A percentile compares a stretch with the other conserved stretches of the same genome.
Evolutionary conservation across 257 asterid species (phyloP).

Genomic region (Paraleonurus japonicus): DNA sequence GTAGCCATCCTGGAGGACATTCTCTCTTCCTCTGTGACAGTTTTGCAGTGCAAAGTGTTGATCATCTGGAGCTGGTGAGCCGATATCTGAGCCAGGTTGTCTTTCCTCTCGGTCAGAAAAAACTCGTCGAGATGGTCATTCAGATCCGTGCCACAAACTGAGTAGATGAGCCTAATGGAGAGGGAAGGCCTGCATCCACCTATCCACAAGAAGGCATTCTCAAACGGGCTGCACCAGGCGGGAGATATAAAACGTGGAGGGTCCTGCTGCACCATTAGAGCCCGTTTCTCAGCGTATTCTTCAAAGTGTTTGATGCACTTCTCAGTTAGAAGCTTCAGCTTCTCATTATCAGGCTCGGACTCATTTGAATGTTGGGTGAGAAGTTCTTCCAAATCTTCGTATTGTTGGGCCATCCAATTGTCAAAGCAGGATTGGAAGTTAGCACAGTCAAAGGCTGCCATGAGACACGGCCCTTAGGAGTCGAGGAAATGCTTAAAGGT

Average conservation of each 20-base stretch:
- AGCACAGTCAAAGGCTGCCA: neutral
- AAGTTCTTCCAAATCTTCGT: neutral
- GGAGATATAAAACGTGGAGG: conserved; percentile 35
- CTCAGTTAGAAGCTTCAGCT: neutral
- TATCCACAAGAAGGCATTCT: conserved; percentile 17
- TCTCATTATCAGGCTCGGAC: neutral
- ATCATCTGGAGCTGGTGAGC: conserved; percentile 29
- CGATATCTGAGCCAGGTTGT: conserved; percentile 21
- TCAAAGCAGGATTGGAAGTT: conserved; percentile 1
- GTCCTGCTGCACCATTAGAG: conserved; percentile 22
- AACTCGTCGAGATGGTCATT: conserved; percentile 18
- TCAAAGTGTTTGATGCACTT: conserved; percentile 33
- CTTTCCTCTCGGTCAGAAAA: conserved; percentile 10
- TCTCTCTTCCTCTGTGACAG: conserved; percentile 29
- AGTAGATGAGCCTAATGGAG: conserved; percentile 30
- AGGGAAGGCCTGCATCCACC: conserved; percentile 18
- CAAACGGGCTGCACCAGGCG: conserved; percentile 36
- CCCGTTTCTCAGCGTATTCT: conserved; percentile 24
- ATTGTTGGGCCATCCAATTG: neutral
- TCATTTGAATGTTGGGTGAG: neutral
- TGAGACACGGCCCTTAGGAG: neutral
- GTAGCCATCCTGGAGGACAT: conserved; percentile 29
- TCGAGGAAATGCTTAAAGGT: neutral
- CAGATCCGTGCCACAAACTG: conserved; percentile 31
- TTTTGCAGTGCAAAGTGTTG: conserved; percentile 31